phyloP scores from a whole-genome alignment of 306 rosid species.

The Echinosophora koreensis region DNA sequence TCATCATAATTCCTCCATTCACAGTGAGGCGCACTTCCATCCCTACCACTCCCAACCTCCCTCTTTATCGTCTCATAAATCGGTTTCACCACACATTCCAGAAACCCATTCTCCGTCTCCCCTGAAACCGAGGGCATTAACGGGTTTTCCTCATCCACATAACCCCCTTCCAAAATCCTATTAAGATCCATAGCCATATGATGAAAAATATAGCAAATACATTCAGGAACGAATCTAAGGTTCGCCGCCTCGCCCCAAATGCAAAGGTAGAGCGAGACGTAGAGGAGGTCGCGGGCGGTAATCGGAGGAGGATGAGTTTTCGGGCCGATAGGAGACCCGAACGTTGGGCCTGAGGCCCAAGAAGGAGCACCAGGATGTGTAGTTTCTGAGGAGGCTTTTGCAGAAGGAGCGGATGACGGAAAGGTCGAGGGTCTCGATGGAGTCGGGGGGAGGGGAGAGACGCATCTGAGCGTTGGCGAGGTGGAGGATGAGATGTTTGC shows the following conservation, averaged over 20 bases:
- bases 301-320: slow-evolving; percentile 40
- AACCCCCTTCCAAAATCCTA: slow-evolving; percentile 66
- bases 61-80: slow-evolving; percentile 66
- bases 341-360: slow-evolving; percentile 60
- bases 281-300: slow-evolving; percentile 82
- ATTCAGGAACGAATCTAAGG: slow-evolving; percentile 83
- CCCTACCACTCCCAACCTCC: slow-evolving; percentile 71
- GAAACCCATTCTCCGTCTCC: slow-evolving; percentile 62
- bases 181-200: slow-evolving; percentile 84
- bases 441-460: slow-evolving; percentile 74
- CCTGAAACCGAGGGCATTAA: slow-evolving; percentile 58
- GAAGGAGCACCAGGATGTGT: slow-evolving; percentile 83
- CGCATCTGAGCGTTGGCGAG: slow-evolving; percentile 96
- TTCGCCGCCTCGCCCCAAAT: slow-evolving; percentile 97
- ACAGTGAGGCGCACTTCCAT: slow-evolving; percentile 80
- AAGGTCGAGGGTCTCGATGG: slow-evolving; percentile 67
- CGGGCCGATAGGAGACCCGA: slow-evolving; percentile 59
- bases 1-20: slow-evolving; percentile 91
- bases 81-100: slow-evolving; percentile 72
- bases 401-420: slow-evolving; percentile 70
- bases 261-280: slow-evolving; percentile 75
- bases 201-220: slow-evolving; percentile 80
- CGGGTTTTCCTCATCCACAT: slow-evolving; percentile 71
- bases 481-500: slow-evolving; percentile 90
- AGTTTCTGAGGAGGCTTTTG: slow-evolving; percentile 68